phyloP scores from a whole-genome alignment of 345 rosid species.

The Murraya paniculata region DNA sequence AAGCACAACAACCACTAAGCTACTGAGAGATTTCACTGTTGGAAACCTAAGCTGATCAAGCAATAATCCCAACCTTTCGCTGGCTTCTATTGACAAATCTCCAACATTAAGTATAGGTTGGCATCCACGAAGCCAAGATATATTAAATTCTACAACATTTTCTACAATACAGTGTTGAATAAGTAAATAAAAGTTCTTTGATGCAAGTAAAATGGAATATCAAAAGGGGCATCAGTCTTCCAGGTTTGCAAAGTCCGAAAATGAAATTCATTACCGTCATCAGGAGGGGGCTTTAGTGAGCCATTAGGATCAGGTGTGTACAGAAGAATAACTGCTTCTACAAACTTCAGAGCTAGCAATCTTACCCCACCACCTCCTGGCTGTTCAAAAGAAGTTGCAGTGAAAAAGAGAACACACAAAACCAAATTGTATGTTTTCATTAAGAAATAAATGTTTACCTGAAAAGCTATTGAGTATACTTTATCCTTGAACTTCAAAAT shows the following conservation, averaged over 20 bases:
- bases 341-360: slow-evolving; percentile 79
- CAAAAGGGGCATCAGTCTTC: not conserved
- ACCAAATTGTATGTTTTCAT: slow-evolving; percentile 5
- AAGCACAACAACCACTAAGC: slow-evolving; percentile 63
- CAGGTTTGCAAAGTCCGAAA: not conserved
- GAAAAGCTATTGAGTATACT: slow-evolving; percentile 68
- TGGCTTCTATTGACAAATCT: slow-evolving; percentile 89
- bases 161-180: slow-evolving; percentile 45
- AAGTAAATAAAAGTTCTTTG: slow-evolving; percentile 12
- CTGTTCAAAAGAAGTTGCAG: slow-evolving; percentile 35
- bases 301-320: slow-evolving; percentile 82
- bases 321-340: slow-evolving; percentile 82
- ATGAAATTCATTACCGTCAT: slow-evolving; percentile 49
- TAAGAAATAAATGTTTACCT: slow-evolving; percentile 40
- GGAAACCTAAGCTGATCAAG: slow-evolving; percentile 96
- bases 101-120: slow-evolving; percentile 85
- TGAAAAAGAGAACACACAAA: slow-evolving; percentile 30
- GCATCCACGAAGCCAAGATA: slow-evolving; percentile 82
- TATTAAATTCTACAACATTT: slow-evolving; percentile 55
- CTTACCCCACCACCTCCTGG: slow-evolving; percentile 79
- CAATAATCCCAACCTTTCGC: slow-evolving; percentile 69
- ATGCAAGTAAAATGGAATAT: not conserved
- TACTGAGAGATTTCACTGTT: slow-evolving; percentile 68
- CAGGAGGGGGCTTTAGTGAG: slow-evolving; percentile 51
- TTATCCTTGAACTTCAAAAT: slow-evolving; percentile 85